Evolutionary conservation across 495 filamentous ascomycete species (phyloP).

Genomic region (Xylaria sp.): DNA sequence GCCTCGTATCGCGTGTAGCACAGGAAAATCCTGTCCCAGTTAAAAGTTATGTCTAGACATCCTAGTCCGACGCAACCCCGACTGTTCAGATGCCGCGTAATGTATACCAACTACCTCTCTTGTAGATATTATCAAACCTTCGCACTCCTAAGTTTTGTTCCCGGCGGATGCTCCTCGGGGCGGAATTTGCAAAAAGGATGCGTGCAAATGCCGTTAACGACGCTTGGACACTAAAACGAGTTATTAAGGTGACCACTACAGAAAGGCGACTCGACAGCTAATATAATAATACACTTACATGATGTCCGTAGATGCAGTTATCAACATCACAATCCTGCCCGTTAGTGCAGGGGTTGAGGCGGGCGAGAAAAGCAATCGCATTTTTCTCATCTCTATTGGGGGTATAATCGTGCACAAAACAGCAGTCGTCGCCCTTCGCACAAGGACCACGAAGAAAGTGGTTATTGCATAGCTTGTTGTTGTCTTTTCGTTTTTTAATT

Average conservation of each 20-base stretch:
- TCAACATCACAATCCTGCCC: constrained; percentile 76
- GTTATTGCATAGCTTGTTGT: constrained; percentile 84
- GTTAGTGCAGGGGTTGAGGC: constrained; percentile 79
- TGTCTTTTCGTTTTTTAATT: constrained; percentile 75
- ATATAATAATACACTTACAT: constrained; percentile 42
- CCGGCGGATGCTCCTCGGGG: constrained; percentile 56
- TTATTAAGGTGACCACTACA: constrained; percentile 19
- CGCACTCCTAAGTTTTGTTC: constrained; percentile 51
- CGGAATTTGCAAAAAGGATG: constrained; percentile 56
- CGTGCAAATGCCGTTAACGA: constrained; percentile 48
- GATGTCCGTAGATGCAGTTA: constrained; percentile 87
- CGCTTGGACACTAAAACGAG: constrained; percentile 46
- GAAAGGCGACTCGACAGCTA: neutral
- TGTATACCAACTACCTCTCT: constrained; percentile 9
- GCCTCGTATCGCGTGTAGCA: constrained; percentile 6
- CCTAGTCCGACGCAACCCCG: neutral
- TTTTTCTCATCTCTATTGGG: constrained; percentile 70
- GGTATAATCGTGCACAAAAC: constrained; percentile 77
- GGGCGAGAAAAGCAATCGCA: constrained; percentile 72
- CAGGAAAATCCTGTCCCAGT: neutral
- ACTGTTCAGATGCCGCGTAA: constrained; percentile 3
- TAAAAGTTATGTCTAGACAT: neutral
- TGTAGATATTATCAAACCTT: constrained; percentile 31
- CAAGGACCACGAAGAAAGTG: constrained; percentile 81
- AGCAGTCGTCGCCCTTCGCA: constrained; percentile 72